These are phyloP conservation scores for Papiliotrema terrestris DNA, from an alignment of 1,284 basidiomycete species.

Conservation along the genomic window DNA sequence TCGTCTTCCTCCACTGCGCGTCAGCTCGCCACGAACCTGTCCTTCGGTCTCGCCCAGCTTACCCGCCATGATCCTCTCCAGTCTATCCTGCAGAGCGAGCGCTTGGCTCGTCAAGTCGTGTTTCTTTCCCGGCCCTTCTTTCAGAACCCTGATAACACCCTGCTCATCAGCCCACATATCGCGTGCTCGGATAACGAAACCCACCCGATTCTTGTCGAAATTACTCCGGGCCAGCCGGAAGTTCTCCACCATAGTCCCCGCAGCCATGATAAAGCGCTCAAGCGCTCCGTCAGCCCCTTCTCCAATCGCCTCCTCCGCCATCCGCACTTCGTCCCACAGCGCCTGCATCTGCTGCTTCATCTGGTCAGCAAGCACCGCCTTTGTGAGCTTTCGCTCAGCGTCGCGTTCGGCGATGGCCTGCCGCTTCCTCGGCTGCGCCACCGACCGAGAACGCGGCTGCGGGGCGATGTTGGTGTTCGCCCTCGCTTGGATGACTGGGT, in stretches of 20 bases:
- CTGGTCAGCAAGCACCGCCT: constrained; percentile 36
- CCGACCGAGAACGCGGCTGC: no score
- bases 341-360: constrained; percentile 41
- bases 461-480: no score
- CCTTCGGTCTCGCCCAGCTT: constrained; percentile 21
- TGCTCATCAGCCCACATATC: constrained; percentile 5
- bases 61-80: constrained; percentile 33
- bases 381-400: constrained; percentile 26
- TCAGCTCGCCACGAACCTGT: not conserved
- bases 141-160: constrained; percentile 42
- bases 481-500: constrained; percentile 2
- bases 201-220: constrained; percentile 71
- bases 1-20: constrained; percentile 35
- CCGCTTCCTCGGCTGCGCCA: no score
- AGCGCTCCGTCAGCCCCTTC: constrained; percentile 47
- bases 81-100: constrained; percentile 41
- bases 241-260: constrained; percentile 78
- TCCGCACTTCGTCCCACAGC: constrained; percentile 46
- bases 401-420: constrained; percentile 26
- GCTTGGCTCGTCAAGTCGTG: constrained; percentile 32
- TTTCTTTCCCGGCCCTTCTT: constrained; percentile 16
- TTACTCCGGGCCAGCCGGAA: constrained; percentile 81
- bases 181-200: constrained; percentile 23
- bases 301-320: constrained; percentile 43
- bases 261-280: constrained; percentile 70